Base-by-base conservation (phyloP, 2,329 filamentous ascomycete genomes). In the Chalaropsis thielavioides region DNA sequence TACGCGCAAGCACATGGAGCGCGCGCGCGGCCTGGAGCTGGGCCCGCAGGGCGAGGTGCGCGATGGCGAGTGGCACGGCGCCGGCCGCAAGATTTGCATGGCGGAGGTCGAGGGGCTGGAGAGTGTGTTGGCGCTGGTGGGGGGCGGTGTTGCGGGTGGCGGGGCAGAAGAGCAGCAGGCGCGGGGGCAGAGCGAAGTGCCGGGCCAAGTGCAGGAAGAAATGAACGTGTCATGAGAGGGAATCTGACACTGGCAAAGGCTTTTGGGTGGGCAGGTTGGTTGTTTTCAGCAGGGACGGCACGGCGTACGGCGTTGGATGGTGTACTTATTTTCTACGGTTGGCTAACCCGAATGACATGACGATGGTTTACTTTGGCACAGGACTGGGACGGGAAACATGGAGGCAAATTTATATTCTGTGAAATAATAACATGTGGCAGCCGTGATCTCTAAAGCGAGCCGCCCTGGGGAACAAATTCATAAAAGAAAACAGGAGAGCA, bases 1-100 rank as follows among this genome's bases (percentile, higher is more conserved):
- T 71, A 89, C 89, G 62, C 79, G 84, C 69, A 81, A 88, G 67
- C 89, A 95, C 72, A 77, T 96, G 49, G 89, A 95, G 76, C 80
- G 76, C 35, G 78, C 83, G 56, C 78, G 84, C 58, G 88, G 88
- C 0, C 75, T 92, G 65, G 86, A 90, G 70, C 73, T 88, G 41
- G 84, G 82, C 1, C 73, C 76, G 4, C 76, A 81, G 67, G 85
- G 85, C 11, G 84, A 84, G 70, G 79, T 87, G 60, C 79, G 81
- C 67, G 84, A 86, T 70, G 84, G 84, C 11, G 83, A 86, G 72
- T 84, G 82, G 82, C 82, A 83, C 70, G 81, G 80, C 5, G 77
- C 77, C 43, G 82, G 82, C 5, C 74, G 78, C 67, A 77, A 74
- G 35, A 69, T 83, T 15, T 77, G 73, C 1, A 75, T 75, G 59